These are phyloP conservation scores for Tetrapisispora namnaoensis DNA, from an alignment of 805 yeast species.

Conservation along the genomic window DNA sequence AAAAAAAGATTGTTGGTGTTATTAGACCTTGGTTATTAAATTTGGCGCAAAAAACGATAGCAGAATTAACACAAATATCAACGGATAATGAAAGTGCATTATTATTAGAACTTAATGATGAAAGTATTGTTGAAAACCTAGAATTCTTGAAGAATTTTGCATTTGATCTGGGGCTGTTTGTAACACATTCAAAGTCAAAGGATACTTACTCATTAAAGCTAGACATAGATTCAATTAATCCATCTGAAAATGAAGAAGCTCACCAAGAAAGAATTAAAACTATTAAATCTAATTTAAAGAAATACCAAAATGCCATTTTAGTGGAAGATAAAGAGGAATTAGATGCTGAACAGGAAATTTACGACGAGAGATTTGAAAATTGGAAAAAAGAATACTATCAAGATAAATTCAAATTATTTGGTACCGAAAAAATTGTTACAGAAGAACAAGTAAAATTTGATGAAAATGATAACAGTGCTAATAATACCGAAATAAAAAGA, in stretches of 20 bases:
- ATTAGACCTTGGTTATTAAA: slow-evolving; percentile 38
- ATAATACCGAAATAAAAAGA: neutral
- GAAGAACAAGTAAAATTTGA: neutral
- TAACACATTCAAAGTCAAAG: slow-evolving; percentile 52
- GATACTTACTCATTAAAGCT: slow-evolving; percentile 49
- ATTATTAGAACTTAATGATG: slow-evolving; percentile 25
- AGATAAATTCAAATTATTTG: slow-evolving; percentile 57
- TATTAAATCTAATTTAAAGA: slow-evolving; percentile 46
- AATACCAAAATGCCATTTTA: slow-evolving; percentile 50
- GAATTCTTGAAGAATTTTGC: slow-evolving; percentile 58
- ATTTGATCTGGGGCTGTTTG: slow-evolving; percentile 53
- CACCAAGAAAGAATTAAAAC: slow-evolving; percentile 42
- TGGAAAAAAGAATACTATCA: slow-evolving; percentile 87
- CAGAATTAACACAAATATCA: neutral
- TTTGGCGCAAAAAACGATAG: neutral
- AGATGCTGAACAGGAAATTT: slow-evolving; percentile 46
- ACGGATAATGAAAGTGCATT: neutral
- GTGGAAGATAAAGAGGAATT: slow-evolving; percentile 48
- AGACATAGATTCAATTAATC: slow-evolving; percentile 67
- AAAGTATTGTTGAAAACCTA: slow-evolving; percentile 33
- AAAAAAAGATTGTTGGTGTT: slow-evolving; percentile 59
- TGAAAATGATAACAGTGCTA: neutral
- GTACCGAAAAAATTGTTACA: slow-evolving; percentile 25
- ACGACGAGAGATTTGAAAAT: slow-evolving; percentile 58
- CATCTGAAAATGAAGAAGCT: slow-evolving; percentile 59